Conservation (phyloP, 2,329 filamentous ascomycete genomes). For the Magnaporthiopsis rhizophila region DNA sequence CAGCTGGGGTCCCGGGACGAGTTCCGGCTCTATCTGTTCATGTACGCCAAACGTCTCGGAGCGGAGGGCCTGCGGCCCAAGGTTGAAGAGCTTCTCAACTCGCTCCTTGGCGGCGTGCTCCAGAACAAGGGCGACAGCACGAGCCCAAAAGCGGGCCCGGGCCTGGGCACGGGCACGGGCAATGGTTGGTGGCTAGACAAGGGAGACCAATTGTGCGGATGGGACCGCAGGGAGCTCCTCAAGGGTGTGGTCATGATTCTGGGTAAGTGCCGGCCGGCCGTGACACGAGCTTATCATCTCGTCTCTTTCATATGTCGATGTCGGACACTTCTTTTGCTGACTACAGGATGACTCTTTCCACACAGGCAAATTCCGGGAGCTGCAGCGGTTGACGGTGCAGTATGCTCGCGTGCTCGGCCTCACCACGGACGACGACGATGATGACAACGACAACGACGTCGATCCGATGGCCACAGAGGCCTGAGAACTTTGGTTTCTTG, state of each 20-base stretch:
- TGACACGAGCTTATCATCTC: neutral
- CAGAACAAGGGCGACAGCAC: conserved; percentile 46
- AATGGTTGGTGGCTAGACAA: conserved; percentile 51
- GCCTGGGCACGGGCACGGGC: conserved; percentile 27
- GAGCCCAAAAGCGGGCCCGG: neutral
- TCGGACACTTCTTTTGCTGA: conserved; percentile 22
- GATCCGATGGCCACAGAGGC: conserved; percentile 14
- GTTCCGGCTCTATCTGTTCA: conserved; percentile 89
- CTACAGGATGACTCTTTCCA: conserved; percentile 2
- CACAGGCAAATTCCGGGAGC: conserved; percentile 84
- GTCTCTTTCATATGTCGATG: neutral
- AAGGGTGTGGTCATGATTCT: conserved; percentile 89
- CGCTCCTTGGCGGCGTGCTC: conserved; percentile 65
- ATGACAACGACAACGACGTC: conserved; percentile 19
- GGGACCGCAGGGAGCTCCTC: conserved; percentile 78
- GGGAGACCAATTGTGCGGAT: conserved; percentile 74
- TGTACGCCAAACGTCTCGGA: conserved; percentile 94
- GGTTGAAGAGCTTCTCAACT: conserved; percentile 84
- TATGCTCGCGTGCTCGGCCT: conserved; percentile 79
- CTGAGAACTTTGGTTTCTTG: conserved; percentile 2
- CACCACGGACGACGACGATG: conserved; percentile 37
- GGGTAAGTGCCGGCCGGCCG: conserved; percentile 48
- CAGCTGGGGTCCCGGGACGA: conserved; percentile 82
- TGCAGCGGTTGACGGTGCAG: conserved; percentile 90
- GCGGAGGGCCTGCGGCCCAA: conserved; percentile 82